These are phyloP conservation scores for Glutinoglossum americanum DNA, from an alignment of 495 filamentous ascomycete species.

Conservation along the genomic window DNA sequence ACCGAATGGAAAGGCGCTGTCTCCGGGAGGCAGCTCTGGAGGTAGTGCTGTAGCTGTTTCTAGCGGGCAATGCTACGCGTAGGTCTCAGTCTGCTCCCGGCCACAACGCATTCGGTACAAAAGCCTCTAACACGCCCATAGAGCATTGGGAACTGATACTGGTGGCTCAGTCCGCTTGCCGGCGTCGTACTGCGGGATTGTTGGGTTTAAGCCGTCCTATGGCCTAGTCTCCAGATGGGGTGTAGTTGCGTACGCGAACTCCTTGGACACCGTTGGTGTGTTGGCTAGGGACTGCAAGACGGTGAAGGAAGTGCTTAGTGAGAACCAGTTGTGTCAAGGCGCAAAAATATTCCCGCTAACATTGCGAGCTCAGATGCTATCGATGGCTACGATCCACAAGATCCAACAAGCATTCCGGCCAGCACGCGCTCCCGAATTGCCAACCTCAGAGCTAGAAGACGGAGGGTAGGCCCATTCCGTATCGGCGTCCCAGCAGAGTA, in stretches of 20 bases:
- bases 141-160: slow-evolving; percentile 81
- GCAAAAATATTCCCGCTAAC: neutral
- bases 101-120: neutral
- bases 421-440: slow-evolving; percentile 26
- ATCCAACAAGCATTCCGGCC: slow-evolving; percentile 51
- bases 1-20: slow-evolving; percentile 18
- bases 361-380: slow-evolving; percentile 17
- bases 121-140: slow-evolving; percentile 11
- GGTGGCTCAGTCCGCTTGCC: slow-evolving; percentile 84
- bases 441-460: neutral
- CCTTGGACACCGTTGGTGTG: slow-evolving; percentile 81
- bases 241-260: slow-evolving; percentile 88
- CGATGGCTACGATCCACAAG: slow-evolving; percentile 41
- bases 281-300: slow-evolving; percentile 29
- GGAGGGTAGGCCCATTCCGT: neutral
- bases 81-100: slow-evolving; percentile 10
- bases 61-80: slow-evolving; percentile 43
- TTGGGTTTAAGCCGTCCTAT: slow-evolving; percentile 90
- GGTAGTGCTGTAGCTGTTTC: slow-evolving; percentile 80
- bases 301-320: slow-evolving; percentile 35
- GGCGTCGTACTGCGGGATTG: slow-evolving; percentile 68
- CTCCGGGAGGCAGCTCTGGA: slow-evolving; percentile 81
- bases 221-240: slow-evolving; percentile 69
- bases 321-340: slow-evolving; percentile 1
- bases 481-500: slow-evolving; percentile 72